Conservation (phyloP, 140 eudicot genomes). For the Bidens hawaiensis region DNA sequence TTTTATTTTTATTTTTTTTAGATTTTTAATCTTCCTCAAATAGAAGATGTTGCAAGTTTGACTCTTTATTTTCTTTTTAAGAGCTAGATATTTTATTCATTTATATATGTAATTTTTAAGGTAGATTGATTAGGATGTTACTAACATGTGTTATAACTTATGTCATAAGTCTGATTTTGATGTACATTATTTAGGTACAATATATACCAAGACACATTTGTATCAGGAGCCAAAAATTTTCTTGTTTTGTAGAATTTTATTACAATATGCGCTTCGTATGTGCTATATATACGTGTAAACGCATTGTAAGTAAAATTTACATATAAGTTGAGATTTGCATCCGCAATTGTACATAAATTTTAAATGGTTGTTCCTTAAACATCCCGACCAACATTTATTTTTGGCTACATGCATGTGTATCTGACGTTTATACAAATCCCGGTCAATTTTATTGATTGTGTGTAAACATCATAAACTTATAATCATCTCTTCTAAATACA, state of each 20-base stretch:
- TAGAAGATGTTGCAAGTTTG: background rate
- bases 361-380: no score
- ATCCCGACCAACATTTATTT: no score
- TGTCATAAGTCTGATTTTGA: background rate
- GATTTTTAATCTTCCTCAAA: background rate
- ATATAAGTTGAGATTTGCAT: background rate
- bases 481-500: no score
- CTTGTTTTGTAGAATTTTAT: background rate
- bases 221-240: no score
- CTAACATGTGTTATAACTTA: no score
- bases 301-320: background rate
- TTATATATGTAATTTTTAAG: background rate
- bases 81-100: background rate
- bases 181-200: background rate
- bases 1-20: background rate
- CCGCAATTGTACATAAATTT: background rate
- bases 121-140: no score
- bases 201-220: background rate
- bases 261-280: no score
- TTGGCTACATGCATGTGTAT: background rate
- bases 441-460: no score
- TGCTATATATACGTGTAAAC: background rate
- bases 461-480: no score
- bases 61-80: constrained; percentile 2
- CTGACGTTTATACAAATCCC: no score